Percentiles rank a stretch among this genome's conserved stretches.
phyloP scores from a whole-genome alignment of 2,329 filamentous ascomycete species.

The Arthrinium puccinioides region DNA sequence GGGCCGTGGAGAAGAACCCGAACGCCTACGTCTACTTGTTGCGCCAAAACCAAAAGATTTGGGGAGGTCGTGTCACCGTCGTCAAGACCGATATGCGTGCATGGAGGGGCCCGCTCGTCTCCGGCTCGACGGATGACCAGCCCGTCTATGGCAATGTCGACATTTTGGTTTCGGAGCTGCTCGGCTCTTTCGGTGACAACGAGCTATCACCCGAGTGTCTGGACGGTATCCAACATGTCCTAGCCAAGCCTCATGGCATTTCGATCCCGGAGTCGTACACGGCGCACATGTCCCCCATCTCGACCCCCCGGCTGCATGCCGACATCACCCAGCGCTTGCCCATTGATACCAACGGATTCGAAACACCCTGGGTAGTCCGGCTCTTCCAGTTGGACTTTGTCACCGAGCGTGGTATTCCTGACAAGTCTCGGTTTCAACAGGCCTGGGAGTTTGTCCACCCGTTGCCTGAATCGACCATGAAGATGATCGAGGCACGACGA shows the following conservation, averaged over 20 bases:
- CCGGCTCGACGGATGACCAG: constrained; percentile 32
- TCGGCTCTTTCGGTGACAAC: constrained; percentile 95
- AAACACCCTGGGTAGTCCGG: constrained; percentile 93
- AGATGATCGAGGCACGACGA: constrained; percentile 46
- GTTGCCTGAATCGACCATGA: constrained; percentile 51
- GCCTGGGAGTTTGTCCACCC: constrained; percentile 80
- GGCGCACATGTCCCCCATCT: constrained; percentile 86
- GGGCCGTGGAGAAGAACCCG: constrained; percentile 96
- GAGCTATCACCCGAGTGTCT: constrained; percentile 95
- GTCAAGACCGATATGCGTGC: constrained; percentile 96
- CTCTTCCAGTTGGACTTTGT: constrained; percentile 85
- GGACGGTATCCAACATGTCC: constrained; percentile 87
- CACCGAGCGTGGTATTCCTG: constrained; percentile 54
- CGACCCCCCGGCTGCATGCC: constrained; percentile 76
- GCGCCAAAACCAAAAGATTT: constrained; percentile 75
- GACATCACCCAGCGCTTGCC: constrained; percentile 61
- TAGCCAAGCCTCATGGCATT: constrained; percentile 73
- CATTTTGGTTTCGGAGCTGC: constrained; percentile 86
- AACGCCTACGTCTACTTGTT: constrained; percentile 93
- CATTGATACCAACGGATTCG: constrained; percentile 65
- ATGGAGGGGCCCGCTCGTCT: constrained; percentile 74
- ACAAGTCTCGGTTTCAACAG: constrained; percentile 58
- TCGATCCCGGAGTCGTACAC: constrained; percentile 93
- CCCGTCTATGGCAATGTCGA: constrained; percentile 65
- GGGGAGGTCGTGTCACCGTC: constrained; percentile 73